phyloP scores from a whole-genome alignment of 495 filamentous ascomycete genomes.

The Stereocaulon alpinum region DNA sequence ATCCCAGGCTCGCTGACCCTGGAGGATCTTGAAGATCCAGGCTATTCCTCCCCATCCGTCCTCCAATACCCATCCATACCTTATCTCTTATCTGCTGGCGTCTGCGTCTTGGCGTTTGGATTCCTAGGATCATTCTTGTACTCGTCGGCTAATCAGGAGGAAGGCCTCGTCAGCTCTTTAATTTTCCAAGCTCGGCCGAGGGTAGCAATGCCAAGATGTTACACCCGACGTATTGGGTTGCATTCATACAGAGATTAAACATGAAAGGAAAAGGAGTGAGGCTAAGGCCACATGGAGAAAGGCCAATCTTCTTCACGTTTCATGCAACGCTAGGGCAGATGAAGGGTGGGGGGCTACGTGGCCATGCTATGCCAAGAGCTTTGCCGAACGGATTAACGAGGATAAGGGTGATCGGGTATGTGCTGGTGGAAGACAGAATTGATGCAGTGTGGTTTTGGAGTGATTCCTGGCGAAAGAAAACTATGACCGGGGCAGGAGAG shows the following conservation, averaged over 20 bases:
- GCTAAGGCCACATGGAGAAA: too few species aligned
- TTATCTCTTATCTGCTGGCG: slow-evolving; percentile 25
- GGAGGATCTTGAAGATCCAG: background rate
- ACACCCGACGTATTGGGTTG: background rate
- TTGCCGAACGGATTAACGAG: background rate
- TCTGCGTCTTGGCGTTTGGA: slow-evolving; percentile 50
- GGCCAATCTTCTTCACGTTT: too few species aligned
- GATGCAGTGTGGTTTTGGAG: too few species aligned
- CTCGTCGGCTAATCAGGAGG: slow-evolving; percentile 54
- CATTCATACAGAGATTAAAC: too few species aligned
- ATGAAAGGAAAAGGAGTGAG: too few species aligned
- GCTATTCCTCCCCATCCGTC: background rate
- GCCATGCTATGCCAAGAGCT: background rate
- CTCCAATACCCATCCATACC: background rate
- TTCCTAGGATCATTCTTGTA: slow-evolving; percentile 96
- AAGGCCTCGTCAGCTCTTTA: background rate
- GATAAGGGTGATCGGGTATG: background rate
- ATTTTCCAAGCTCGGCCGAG: background rate
- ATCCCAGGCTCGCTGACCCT: background rate
- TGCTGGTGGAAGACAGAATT: slow-evolving; percentile 28
- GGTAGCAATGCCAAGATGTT: background rate
- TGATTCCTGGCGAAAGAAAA: too few species aligned
- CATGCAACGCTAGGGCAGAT: too few species aligned
- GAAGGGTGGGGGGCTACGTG: too few species aligned
- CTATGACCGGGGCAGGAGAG: too few species aligned